Evolutionary conservation across 805 yeast species (phyloP).

Genomic region (Pichia thaimueangensis): DNA sequence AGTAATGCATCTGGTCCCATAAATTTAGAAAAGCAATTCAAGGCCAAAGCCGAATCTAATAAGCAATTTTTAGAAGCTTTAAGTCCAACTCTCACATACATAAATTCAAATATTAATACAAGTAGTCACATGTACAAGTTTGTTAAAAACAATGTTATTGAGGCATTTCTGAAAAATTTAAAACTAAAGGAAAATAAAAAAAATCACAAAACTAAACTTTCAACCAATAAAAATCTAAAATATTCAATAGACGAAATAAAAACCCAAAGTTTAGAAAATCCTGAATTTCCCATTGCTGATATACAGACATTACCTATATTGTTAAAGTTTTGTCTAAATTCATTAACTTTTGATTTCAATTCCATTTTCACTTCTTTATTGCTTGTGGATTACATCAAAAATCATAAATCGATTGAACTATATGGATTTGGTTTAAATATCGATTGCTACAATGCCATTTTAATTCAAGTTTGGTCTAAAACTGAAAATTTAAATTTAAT

Average conservation of each 20-base stretch:
- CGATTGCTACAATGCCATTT: slow-evolving; percentile 26
- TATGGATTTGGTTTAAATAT: slow-evolving; percentile 28
- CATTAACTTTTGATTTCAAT: slow-evolving; percentile 28
- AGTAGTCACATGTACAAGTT: slow-evolving; percentile 20
- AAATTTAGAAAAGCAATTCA: slow-evolving; percentile 14
- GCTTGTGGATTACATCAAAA: slow-evolving; percentile 21
- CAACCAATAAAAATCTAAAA: not conserved
- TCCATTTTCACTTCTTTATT: slow-evolving; percentile 22
- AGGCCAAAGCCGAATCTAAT: slow-evolving; percentile 11
- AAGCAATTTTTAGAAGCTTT: slow-evolving; percentile 13
- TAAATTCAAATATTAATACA: slow-evolving; percentile 18
- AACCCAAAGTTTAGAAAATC: slow-evolving; percentile 10
- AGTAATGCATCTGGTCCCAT: slow-evolving; percentile 10
- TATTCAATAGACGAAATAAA: slow-evolving; percentile 10
- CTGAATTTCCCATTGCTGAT: slow-evolving; percentile 21
- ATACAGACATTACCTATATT: slow-evolving; percentile 24
- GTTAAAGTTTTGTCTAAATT: slow-evolving; percentile 23
- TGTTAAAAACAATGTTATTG: slow-evolving; percentile 17
- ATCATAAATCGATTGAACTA: slow-evolving; percentile 24
- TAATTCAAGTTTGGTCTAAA: slow-evolving; percentile 24
- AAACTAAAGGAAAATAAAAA: not conserved
- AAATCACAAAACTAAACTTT: not conserved
- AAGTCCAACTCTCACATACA: slow-evolving; percentile 19
- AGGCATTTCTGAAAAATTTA: slow-evolving; percentile 13
- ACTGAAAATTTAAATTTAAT: slow-evolving; percentile 24